Evolutionary conservation across 2,329 filamentous ascomycete genomes (phyloP), one percentile per base, ranked within the genome.

Genomic region (Blastomyces emzantsi): DNA sequence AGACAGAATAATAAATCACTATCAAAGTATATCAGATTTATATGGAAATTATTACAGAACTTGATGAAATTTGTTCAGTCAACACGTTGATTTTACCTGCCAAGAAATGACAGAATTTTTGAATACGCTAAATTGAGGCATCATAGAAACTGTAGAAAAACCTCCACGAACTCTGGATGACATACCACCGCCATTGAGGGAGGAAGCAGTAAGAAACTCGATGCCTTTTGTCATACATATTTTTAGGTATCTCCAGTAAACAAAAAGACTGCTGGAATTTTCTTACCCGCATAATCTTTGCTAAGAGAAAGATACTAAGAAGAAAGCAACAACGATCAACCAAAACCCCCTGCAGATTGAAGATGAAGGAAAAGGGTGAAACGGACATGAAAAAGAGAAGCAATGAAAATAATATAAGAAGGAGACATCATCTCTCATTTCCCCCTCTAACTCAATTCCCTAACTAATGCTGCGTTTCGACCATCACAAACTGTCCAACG

Each of bases 401-500:
- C 19, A 19, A 33, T 19, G 17, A 55, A 30, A 7, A 39, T n/a
- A 28, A 55, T 7, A 49, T 2, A 28, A n/a, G 30, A 19, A 19
- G 7, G 41, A 19, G 2, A 8, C 15, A 17, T 13, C n/a, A 43
- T 5, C 15, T 13, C 5, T n/a, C 15, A 63, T 25, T 22, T 25
- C 33, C 17, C 17, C 36, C 54, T 1, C 15, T 8, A 25, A 22
- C 8, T 47, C 25, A 25, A 13, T 49, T 4, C 9, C 11, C 19
- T 41, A 28, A 39, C 19, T 30, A 47, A 13, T n/a, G 22, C 9
- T 36, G 13, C 4, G 28, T 56, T 22, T 65, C 64, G n/a, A 71
- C 68, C 62, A 68, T 70, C 30, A 84, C 80, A 69, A 82, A 82
- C 68, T 82, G 79, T 1, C 82, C 82, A 64, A 82, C 69, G 11